phyloP scores from a whole-genome alignment of 805 yeast genomes.

The Schwanniomyces polymorphus region DNA sequence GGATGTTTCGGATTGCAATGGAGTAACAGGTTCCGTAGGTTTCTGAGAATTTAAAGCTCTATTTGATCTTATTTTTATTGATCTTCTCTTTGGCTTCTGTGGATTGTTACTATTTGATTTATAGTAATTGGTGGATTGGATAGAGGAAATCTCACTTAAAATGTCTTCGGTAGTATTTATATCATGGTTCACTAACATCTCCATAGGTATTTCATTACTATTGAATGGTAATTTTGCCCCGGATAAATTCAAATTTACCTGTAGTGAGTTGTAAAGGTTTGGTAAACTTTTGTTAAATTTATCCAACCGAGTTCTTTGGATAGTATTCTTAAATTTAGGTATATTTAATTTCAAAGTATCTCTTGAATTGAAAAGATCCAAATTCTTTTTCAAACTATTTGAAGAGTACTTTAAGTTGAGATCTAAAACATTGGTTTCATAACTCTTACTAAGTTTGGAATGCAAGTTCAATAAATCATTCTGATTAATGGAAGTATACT shows the following conservation, averaged over 20 bases:
- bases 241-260: conserved; percentile 33
- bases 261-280: conserved; percentile 35
- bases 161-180: conserved; percentile 35
- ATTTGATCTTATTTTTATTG: conserved; percentile 29
- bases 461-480: conserved; percentile 11
- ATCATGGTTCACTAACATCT: conserved; percentile 28
- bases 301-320: conserved; percentile 55
- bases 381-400: conserved; percentile 40
- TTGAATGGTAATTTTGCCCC: conserved; percentile 14
- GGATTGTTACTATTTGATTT: conserved; percentile 15
- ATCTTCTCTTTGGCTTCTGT: conserved; percentile 44
- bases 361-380: conserved; percentile 62
- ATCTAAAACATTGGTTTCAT: conserved; percentile 53
- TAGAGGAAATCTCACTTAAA: conserved; percentile 41
- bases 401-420: conserved; percentile 56
- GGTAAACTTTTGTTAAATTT: conserved; percentile 41
- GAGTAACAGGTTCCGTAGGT: background rate
- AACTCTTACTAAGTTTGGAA: conserved; percentile 6
- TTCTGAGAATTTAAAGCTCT: background rate
- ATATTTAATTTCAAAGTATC: conserved; percentile 76
- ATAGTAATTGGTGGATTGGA: conserved; percentile 45
- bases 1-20: conserved; percentile 5
- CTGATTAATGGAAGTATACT: conserved; percentile 31
- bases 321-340: conserved; percentile 55
- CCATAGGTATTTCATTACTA: conserved; percentile 40